Conservation (phyloP, 352 stramenopile genomes). For the Plasmopara muralis region DNA sequence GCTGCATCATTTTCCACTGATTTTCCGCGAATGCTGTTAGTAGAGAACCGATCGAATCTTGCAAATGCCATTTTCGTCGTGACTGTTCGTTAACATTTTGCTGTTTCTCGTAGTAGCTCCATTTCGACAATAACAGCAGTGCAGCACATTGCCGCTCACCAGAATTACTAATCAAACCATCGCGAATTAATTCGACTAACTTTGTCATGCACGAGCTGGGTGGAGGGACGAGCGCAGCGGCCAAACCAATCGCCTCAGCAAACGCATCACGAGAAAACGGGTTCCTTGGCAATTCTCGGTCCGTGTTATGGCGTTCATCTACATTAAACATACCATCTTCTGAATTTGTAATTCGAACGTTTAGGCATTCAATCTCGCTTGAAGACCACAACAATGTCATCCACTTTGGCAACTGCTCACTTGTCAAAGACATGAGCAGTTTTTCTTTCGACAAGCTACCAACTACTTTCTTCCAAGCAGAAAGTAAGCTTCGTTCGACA, state of each 20-base stretch:
- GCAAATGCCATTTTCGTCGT: conserved; percentile 19
- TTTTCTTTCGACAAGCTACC: conserved; percentile 14
- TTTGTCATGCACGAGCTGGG: conserved; percentile 9
- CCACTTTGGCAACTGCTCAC: conserved; percentile 27
- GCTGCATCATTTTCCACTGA: conserved; percentile 32
- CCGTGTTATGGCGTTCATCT: conserved; percentile 1
- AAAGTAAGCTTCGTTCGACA: conserved; percentile 24
- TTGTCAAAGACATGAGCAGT: conserved; percentile 20
- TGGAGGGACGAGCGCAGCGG: conserved; percentile 28
- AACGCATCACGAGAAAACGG: conserved; percentile 38
- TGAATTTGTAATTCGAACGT: conserved; percentile 15
- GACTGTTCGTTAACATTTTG: conserved; percentile 1
- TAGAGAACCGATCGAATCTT: conserved; percentile 14
- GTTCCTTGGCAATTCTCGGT: conserved; percentile 9
- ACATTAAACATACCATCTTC: neutral
- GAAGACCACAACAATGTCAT: conserved; percentile 47
- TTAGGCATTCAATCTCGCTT: conserved; percentile 23
- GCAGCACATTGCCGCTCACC: conserved; percentile 58
- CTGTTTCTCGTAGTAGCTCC: conserved; percentile 40
- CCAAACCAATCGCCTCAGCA: conserved; percentile 49
- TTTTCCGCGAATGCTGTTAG: conserved; percentile 35
- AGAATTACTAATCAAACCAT: conserved; percentile 30
- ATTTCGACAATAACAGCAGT: conserved; percentile 45
- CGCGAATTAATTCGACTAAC: conserved; percentile 18
- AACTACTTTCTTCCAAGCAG: conserved; percentile 39